Evolutionary conservation across 495 filamentous ascomycete species (phyloP), one percentile per base, ranked within the genome.

Genomic region (Hyaloscypha hepaticicola): DNA sequence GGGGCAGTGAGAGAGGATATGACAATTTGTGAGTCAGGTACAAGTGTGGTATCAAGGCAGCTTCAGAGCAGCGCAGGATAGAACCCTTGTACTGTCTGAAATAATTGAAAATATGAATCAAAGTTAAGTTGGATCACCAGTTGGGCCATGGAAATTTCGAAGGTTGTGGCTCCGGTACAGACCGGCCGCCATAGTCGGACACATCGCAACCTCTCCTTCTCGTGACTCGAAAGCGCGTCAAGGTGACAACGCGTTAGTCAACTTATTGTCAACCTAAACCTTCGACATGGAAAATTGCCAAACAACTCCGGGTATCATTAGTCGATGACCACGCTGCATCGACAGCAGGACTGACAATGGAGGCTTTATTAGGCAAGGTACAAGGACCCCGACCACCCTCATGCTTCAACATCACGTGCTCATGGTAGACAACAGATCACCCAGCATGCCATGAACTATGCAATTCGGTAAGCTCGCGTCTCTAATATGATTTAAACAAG

Each of bases 381-480:
- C 9, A 25, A 53, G 50, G 50, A 53, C 5, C 8, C 21, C 50
- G 25, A 11, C 25, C 50, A 48, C 1, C 1, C 21, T 69, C 82
- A 65, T 65, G 69, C 52, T 41, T 28, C 33, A 48, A 66, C 38
- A 25, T 71, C 55, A 66, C 66, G 67, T 69, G 70, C 64, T 72
- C 1, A 72, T 28, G 21, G 34, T 22, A 28, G 7, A 33, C 29
- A 45, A 56, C 60, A 89, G 87, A 77, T 90, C 70, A 90, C 88
- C 53, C 83, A 89, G 72, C 92, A 96, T 78, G 91, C 92, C 53
- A 88, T 93, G 85, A 96, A 92, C 77, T 93, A 91, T 83, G 92
- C 91, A 75, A 90, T 96, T 66, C 80, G 87, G 82, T 87, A 76
- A 11, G 60, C 38, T 41, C 11, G 0, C 50, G 9, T 45, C 16